Conservation (phyloP, 83 land plant species). For the Picea engelmannii region DNA sequence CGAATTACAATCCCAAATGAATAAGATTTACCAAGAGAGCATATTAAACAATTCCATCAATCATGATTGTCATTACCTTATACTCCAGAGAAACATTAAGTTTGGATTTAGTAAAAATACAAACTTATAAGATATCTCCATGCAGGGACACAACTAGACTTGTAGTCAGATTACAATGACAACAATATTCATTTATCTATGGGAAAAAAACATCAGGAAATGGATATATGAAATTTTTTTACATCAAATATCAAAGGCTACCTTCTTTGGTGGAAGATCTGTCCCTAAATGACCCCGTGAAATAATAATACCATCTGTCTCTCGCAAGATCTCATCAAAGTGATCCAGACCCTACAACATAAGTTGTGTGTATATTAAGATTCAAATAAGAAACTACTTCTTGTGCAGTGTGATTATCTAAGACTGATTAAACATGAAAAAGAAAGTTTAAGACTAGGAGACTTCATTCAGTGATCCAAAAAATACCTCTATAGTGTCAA, state of each 20-base stretch:
- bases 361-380: not conserved
- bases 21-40: no score
- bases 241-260: constrained; percentile 3
- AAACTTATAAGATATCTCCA: no score
- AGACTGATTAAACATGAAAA: not conserved
- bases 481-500: constrained; percentile 81
- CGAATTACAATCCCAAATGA: no score
- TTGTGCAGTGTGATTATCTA: no score
- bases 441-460: not conserved
- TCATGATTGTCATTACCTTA: no score
- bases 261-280: constrained; percentile 94
- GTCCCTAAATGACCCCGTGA: constrained; percentile 94
- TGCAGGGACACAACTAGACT: no score
- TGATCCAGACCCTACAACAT: constrained; percentile 69
- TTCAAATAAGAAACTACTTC: not conserved
- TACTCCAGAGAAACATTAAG: no score
- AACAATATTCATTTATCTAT: no score
- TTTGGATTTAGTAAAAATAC: no score
- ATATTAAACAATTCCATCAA: no score
- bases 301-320: constrained; percentile 91
- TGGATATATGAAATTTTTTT: no score
- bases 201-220: not conserved
- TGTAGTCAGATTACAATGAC: no score
- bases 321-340: constrained; percentile 92
- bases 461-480: not conserved